Percentiles rank a stretch among this genome's conserved stretches.
These are phyloP conservation scores for Agastache rugosa DNA, from an alignment of 257 asterid species.

Conservation along the genomic window DNA sequence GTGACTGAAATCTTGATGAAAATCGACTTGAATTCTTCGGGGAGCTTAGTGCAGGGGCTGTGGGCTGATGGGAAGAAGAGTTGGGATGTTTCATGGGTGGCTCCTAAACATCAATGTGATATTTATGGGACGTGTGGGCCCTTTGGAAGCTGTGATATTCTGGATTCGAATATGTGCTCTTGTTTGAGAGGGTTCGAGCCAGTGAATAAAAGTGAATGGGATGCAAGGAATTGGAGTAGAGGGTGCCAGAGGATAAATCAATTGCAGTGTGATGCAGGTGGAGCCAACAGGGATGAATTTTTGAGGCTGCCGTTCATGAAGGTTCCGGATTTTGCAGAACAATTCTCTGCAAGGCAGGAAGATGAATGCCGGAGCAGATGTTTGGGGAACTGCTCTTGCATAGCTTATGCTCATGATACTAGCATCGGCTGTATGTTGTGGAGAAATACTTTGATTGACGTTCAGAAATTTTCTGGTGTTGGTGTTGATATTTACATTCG, in stretches of 20 bases:
- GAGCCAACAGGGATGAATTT: constrained; percentile 38
- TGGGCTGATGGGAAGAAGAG: constrained; percentile 46
- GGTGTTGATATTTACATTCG: constrained; percentile 61
- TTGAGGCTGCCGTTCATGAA: constrained; percentile 37
- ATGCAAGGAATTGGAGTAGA: constrained; percentile 43
- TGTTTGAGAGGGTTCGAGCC: constrained; percentile 59
- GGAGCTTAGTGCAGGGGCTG: constrained; percentile 37
- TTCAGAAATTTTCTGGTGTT: constrained; percentile 44
- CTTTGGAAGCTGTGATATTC: constrained; percentile 49
- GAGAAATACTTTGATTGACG: constrained; percentile 48
- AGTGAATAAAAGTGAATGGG: constrained; percentile 39
- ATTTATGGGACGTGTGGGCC: constrained; percentile 57
- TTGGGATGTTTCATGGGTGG: constrained; percentile 51
- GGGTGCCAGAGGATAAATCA: constrained; percentile 46
- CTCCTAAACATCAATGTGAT: constrained; percentile 54
- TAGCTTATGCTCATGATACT: constrained; percentile 50
- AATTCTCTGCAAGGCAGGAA: neutral
- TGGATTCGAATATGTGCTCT: constrained; percentile 41
- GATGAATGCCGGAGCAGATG: constrained; percentile 50
- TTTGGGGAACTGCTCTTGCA: constrained; percentile 55
- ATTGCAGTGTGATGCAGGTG: constrained; percentile 35
- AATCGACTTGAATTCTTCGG: constrained; percentile 45
- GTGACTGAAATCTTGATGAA: constrained; percentile 35
- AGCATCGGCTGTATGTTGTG: constrained; percentile 64
- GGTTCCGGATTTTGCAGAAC: constrained; percentile 51